phyloP scores from a whole-genome alignment of 495 filamentous ascomycete genomes.

The Aspergillus haitiensis region DNA sequence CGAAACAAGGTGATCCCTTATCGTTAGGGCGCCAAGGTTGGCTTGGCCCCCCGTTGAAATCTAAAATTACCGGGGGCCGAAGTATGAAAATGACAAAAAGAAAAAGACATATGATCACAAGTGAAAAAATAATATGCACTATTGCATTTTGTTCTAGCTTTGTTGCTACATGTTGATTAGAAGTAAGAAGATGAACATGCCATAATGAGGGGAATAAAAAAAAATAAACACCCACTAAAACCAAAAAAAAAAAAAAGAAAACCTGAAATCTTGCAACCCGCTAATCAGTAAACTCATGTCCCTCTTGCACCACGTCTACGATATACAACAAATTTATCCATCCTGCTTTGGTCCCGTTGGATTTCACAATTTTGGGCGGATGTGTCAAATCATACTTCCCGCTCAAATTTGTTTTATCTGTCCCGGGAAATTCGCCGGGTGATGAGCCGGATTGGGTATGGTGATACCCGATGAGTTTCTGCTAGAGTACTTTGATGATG shows the following conservation, averaged over 20 bases:
- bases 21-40: slow-evolving; percentile 3
- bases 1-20: slow-evolving; percentile 2
- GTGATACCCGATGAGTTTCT: slow-evolving; percentile 34
- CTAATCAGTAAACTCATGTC: slow-evolving; percentile 16
- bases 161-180: slow-evolving; percentile 1
- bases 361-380: background rate
- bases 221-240: slow-evolving; percentile 3
- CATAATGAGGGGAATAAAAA: slow-evolving; percentile 10
- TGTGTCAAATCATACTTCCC: background rate
- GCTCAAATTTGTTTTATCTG: slow-evolving; percentile 25
- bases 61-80: background rate
- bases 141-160: background rate
- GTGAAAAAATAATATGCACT: too few relatives aligned
- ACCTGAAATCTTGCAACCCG: slow-evolving; percentile 2
- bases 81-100: background rate
- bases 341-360: background rate
- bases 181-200: slow-evolving; percentile 8
- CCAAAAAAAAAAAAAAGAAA: background rate
- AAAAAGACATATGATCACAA: background rate
- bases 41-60: background rate
- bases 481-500: slow-evolving; percentile 42
- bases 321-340: background rate
- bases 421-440: slow-evolving; percentile 44
- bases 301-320: background rate
- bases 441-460: slow-evolving; percentile 48